Evolutionary conservation across 768 basidiomycete species (phyloP).

Genomic region (Collybiopsis confluens): DNA sequence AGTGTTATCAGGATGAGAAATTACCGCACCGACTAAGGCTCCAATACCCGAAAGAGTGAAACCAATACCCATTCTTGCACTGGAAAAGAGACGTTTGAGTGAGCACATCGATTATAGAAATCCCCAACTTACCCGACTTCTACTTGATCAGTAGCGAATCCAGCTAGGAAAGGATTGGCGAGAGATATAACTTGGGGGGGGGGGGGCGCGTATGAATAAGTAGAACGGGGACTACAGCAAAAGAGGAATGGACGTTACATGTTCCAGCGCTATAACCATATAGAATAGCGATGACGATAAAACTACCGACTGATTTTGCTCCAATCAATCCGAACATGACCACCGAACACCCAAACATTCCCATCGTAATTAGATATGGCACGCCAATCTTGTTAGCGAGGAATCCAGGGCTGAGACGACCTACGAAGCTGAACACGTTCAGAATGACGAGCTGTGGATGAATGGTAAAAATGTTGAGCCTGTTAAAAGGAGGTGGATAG

Average conservation of each 20-base stretch:
- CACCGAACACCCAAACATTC: constrained; percentile 17
- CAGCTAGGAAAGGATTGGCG: constrained; percentile 24
- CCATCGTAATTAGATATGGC: constrained; percentile 21
- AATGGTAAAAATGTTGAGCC: too few relatives aligned
- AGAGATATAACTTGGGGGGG: constrained; percentile 24
- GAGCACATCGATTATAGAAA: too few relatives aligned
- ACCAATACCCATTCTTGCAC: constrained; percentile 27
- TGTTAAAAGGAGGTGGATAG: too few relatives aligned
- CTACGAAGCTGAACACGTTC: constrained; percentile 33
- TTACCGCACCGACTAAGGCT: constrained; percentile 12
- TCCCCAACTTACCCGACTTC: constrained; percentile 39
- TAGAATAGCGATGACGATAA: too few relatives aligned
- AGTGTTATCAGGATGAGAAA: background rate
- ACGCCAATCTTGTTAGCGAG: constrained; percentile 26
- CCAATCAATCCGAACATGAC: constrained; percentile 32
- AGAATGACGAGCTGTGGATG: constrained; percentile 30
- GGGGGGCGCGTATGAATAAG: too few relatives aligned
- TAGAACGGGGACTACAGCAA: too few relatives aligned
- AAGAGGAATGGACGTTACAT: too few relatives aligned
- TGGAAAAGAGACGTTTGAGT: background rate
- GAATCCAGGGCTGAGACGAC: constrained; percentile 34
- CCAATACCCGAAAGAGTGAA: constrained; percentile 24
- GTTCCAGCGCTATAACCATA: too few relatives aligned
- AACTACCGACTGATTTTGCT: constrained; percentile 14
- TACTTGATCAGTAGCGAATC: constrained; percentile 24